Conservation (phyloP, 345 rosid genomes). For the Erodium maritimum region DNA sequence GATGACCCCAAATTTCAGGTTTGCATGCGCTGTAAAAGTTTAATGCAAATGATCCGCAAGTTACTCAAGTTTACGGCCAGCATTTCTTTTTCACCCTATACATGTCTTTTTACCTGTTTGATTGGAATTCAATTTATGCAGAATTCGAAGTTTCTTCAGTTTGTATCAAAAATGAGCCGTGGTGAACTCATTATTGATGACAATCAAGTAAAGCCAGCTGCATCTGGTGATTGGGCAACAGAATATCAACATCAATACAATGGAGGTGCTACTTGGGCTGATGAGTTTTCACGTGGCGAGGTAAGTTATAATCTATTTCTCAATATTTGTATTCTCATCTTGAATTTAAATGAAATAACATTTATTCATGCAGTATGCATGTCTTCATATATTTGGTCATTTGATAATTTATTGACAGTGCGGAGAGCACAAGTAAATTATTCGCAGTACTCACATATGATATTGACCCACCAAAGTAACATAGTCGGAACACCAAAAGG, state of each 20-base stretch:
- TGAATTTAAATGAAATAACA: background rate
- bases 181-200: slow-evolving; percentile 95
- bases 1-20: slow-evolving; percentile 98
- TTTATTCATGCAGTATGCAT: background rate
- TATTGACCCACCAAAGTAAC: background rate
- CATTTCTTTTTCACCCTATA: background rate
- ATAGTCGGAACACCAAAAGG: background rate
- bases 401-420: no score
- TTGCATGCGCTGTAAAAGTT: background rate
- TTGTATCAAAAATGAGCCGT: slow-evolving; percentile 98
- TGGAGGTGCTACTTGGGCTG: slow-evolving; percentile 76
- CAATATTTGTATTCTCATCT: background rate
- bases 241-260: slow-evolving; percentile 76
- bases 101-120: background rate
- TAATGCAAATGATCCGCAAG: background rate
- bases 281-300: slow-evolving; percentile 55
- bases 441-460: background rate
- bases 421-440: background rate
- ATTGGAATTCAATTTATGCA: slow-evolving; percentile 26
- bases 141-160: slow-evolving; percentile 98
- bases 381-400: background rate
- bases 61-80: background rate
- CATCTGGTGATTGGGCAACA: slow-evolving; percentile 74
- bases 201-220: slow-evolving; percentile 72
- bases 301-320: slow-evolving; percentile 21